These are phyloP conservation scores for Malassezia globosa DNA, from an alignment of 1,284 basidiomycete species.

Conservation along the genomic window DNA sequence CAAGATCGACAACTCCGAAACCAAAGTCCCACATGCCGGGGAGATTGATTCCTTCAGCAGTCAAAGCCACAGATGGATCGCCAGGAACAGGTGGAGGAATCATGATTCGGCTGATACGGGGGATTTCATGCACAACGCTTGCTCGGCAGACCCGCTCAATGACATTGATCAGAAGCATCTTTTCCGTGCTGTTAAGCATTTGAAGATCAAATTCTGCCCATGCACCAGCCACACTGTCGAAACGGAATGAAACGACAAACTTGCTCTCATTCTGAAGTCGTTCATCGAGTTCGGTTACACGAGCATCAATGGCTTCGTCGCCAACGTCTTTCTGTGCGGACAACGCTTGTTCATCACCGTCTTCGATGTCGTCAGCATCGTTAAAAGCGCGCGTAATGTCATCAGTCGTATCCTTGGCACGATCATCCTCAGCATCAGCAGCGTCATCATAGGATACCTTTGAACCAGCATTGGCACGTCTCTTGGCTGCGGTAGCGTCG, in stretches of 20 bases:
- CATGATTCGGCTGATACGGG: conserved; percentile 36
- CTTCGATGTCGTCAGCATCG: conserved; percentile 22
- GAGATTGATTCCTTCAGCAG: conserved; percentile 57
- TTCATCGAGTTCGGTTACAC: conserved; percentile 48
- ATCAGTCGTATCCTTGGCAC: conserved; percentile 49
- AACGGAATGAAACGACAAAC: conserved; percentile 59
- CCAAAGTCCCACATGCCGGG: conserved; percentile 80
- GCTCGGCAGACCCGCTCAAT: conserved; percentile 42
- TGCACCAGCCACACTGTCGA: conserved; percentile 55
- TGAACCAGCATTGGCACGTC: conserved; percentile 56
- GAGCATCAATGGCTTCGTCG: conserved; percentile 28
- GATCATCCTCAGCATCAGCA: conserved; percentile 19
- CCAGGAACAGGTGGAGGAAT: conserved; percentile 35
- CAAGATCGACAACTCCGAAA: conserved; percentile 65
- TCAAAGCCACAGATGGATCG: conserved; percentile 26
- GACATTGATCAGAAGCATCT: conserved; percentile 45
- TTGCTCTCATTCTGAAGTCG: conserved; percentile 52
- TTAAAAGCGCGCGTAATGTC: conserved; percentile 60
- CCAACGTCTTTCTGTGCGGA: too few relatives aligned
- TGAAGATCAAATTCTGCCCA: conserved; percentile 45
- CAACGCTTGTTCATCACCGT: conserved; percentile 22
- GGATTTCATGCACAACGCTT: conserved; percentile 43
- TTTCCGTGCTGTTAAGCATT: conserved; percentile 33
- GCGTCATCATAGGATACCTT: conserved; percentile 60
- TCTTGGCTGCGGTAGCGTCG: conserved; percentile 63